These are phyloP conservation scores for Mycogone perniciosa DNA, from an alignment of 2,329 filamentous ascomycete genomes.

Conservation along the genomic window DNA sequence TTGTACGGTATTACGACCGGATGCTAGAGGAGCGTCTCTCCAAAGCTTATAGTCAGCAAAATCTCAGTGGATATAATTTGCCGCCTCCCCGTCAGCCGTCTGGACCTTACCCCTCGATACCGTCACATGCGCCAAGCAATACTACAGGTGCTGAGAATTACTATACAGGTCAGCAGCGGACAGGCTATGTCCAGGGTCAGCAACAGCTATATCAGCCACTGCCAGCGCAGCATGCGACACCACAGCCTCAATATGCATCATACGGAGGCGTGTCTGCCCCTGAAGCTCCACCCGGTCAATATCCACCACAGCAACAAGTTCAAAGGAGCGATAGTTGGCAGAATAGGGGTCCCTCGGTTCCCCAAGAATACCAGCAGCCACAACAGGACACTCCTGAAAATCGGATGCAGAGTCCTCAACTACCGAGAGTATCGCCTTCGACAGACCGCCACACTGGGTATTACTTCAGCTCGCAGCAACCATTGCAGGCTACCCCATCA, in stretches of 20 bases:
- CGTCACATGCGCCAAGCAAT: constrained; percentile 43
- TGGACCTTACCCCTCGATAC: constrained; percentile 66
- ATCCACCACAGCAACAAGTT: constrained; percentile 38
- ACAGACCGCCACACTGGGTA: constrained; percentile 51
- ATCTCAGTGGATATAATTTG: constrained; percentile 57
- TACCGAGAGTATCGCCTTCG: constrained; percentile 22
- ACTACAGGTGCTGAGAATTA: constrained; percentile 66
- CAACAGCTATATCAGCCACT: constrained; percentile 22
- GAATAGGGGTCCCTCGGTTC: constrained; percentile 31
- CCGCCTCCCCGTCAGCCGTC: constrained; percentile 46
- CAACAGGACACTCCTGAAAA: constrained; percentile 19
- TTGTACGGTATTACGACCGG: constrained; percentile 93
- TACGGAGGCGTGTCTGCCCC: constrained; percentile 34
- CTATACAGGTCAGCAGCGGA: constrained; percentile 64
- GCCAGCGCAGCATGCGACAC: constrained; percentile 25
- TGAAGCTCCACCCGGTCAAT: constrained; percentile 36
- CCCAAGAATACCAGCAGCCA: constrained; percentile 23
- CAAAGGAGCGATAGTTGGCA: constrained; percentile 50
- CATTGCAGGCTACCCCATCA: constrained; percentile 14
- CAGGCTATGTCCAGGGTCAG: constrained; percentile 42
- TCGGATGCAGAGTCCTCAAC: constrained; percentile 25
- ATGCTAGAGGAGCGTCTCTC: constrained; percentile 96
- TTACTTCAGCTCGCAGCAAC: constrained; percentile 46
- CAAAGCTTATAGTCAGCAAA: constrained; percentile 83
- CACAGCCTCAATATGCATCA: constrained; percentile 36